These are phyloP conservation scores for Geosiphon pyriformis DNA, from an alignment of 192 early-diverging fungal genomes.

Conservation along the genomic window DNA sequence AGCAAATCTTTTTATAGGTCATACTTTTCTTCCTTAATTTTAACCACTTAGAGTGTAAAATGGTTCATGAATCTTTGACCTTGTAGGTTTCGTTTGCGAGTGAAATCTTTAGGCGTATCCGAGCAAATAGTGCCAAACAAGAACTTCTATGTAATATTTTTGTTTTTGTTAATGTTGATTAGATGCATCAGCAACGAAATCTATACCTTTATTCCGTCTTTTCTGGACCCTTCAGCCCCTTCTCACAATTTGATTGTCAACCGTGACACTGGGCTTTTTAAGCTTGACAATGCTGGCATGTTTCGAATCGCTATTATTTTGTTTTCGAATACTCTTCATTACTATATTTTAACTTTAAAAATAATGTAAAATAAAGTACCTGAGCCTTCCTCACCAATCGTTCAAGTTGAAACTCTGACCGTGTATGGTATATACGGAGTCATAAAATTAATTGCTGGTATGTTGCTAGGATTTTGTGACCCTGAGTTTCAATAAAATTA, in stretches of 20 bases:
- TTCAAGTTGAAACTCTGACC: slow-evolving; percentile 49
- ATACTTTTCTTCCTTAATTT: too few relatives aligned
- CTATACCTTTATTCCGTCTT: slow-evolving; percentile 54
- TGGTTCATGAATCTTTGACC: slow-evolving; percentile 22
- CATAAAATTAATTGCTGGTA: slow-evolving; percentile 63
- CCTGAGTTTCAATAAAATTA: neutral
- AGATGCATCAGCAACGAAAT: slow-evolving; percentile 53
- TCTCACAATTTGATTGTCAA: slow-evolving; percentile 57
- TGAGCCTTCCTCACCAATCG: slow-evolving; percentile 28
- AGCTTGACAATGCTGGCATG: slow-evolving; percentile 46
- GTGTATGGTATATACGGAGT: slow-evolving; percentile 73
- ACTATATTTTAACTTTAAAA: too few relatives aligned
- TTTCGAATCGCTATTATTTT: neutral
- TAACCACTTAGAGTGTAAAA: too few relatives aligned
- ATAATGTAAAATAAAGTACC: slow-evolving; percentile 34
- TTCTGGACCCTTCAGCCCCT: slow-evolving; percentile 38
- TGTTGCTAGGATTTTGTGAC: neutral
- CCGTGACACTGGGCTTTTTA: slow-evolving; percentile 41
- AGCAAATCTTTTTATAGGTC: too few relatives aligned
- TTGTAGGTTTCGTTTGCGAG: slow-evolving; percentile 8
- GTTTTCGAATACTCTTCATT: neutral
- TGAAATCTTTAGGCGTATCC: neutral
- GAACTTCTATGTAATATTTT: neutral
- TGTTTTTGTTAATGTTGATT: neutral
- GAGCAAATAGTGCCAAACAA: neutral